Evolutionary conservation across 2,329 filamentous ascomycete species (phyloP).

Genomic region (Colletotrichum sp.): DNA sequence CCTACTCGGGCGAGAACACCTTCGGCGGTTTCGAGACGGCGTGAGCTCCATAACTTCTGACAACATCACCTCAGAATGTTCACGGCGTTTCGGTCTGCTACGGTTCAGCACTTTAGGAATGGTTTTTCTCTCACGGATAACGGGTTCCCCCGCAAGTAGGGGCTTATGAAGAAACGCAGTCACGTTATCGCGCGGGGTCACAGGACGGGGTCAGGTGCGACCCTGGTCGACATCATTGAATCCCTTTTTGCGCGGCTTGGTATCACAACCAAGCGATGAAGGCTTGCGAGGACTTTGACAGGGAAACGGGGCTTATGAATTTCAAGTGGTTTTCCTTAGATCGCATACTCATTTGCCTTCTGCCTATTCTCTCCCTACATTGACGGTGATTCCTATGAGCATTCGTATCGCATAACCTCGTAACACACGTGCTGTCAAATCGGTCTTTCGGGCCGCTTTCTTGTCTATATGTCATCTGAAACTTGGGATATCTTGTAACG

Average conservation of each 20-base stretch:
- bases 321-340: slow-evolving; percentile 14
- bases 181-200: slow-evolving; percentile 16
- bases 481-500: not conserved
- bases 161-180: slow-evolving; percentile 19
- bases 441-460: not conserved
- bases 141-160: slow-evolving; percentile 2
- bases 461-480: not conserved
- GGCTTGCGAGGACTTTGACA: slow-evolving; percentile 7
- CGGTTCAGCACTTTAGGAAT: slow-evolving; percentile 20
- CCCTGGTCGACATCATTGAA: not conserved
- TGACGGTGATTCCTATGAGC: not conserved
- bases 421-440: not conserved
- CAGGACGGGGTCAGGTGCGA: slow-evolving; percentile 13
- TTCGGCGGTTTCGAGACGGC: slow-evolving; percentile 69
- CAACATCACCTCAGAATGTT: slow-evolving; percentile 17
- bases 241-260: slow-evolving; percentile 4
- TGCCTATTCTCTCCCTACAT: not conserved
- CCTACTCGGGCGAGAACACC: slow-evolving; percentile 99
- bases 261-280: slow-evolving; percentile 10
- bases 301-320: slow-evolving; percentile 12
- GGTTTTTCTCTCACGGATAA: slow-evolving; percentile 18
- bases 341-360: slow-evolving; percentile 3
- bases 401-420: not conserved
- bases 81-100: slow-evolving; percentile 22
- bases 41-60: slow-evolving; percentile 28